phyloP scores from a whole-genome alignment of 768 basidiomycete species.

The Tylopilus cervinicoccineus region DNA sequence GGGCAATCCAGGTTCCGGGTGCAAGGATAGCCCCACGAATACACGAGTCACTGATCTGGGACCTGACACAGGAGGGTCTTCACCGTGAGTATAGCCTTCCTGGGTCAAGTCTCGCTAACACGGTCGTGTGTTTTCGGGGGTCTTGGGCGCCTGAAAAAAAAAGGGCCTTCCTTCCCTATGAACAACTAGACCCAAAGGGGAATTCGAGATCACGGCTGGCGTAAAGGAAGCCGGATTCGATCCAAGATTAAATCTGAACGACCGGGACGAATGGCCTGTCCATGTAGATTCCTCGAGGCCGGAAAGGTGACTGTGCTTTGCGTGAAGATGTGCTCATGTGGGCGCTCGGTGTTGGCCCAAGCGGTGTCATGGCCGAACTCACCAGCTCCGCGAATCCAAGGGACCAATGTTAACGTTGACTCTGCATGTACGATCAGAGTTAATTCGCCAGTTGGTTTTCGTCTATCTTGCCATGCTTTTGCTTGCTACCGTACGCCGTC shows the following conservation, averaged over 20 bases:
- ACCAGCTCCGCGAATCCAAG: constrained; percentile 33
- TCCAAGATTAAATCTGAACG: constrained; percentile 30
- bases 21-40: constrained; percentile 19
- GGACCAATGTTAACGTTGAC: constrained; percentile 23
- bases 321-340: constrained; percentile 25
- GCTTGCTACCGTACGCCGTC: constrained; percentile 26
- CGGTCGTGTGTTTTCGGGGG: constrained; percentile 26
- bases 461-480: constrained; percentile 33
- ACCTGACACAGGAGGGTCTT: constrained; percentile 13
- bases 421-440: constrained; percentile 31
- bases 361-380: constrained; percentile 26
- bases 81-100: constrained; percentile 30
- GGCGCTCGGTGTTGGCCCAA: constrained; percentile 32
- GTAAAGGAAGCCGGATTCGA: constrained; percentile 39
- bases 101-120: constrained; percentile 26
- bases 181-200: constrained; percentile 47
- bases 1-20: constrained; percentile 10
- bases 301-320: constrained; percentile 30
- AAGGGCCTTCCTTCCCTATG: constrained; percentile 13
- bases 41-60: constrained; percentile 17
- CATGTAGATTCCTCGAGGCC: constrained; percentile 46
- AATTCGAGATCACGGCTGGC: constrained; percentile 41
- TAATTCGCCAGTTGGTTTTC: constrained; percentile 26
- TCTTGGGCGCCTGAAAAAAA: constrained; percentile 27
- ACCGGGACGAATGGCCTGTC: constrained; percentile 26